Base-by-base conservation (phyloP, 345 rosid genomes). In the Eucalyptus globulus region DNA sequence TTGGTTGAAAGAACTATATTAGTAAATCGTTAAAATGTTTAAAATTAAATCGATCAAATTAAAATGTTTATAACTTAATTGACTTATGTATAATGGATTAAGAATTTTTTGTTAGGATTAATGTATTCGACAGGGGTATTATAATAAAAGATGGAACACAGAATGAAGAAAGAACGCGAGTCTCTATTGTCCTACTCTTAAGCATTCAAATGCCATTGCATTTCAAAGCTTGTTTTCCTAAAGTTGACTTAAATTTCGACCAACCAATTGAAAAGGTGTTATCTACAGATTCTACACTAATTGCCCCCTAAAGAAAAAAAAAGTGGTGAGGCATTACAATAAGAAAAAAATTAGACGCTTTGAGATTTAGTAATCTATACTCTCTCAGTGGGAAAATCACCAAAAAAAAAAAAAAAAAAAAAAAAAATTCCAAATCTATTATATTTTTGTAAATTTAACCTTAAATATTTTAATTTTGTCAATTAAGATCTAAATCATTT, bases 1-100 rank as follows among this genome's bases (percentile, higher is more conserved):
- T 29, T 29, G 17, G 0, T 13, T 0, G 2, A 31, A 62, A 14
- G 3, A 31, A 65, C 3, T 65, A 65, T 0, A 65, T 14, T n/a
- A 31, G 5, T 4, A 65, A 65, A n/a, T 65, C 1, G 0, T 65
- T 31, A 29, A 13, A 62, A 6, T 13, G 7, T 62, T 62, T 29
- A 6, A 12, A 13, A 62, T 14, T 62, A 62, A 29, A 62, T 62
- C 1, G 4, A 11, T 6, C 9, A 29, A 29, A 29, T 4, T 65
- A 0, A 65, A 65, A 65, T 4, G 0, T 65, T 65, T 65, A 65
- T 14, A 8, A 65, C 8, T 60, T 1, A 6, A 60, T 60, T 13
- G 16, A 6, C 8, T 27, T 26, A 0, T 26, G 4, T 60, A 60
- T 16, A 12, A 60, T 27, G 14, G 31, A 11, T 60, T 60, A 27